A percentile compares a stretch with the other conserved stretches of the same genome.
Evolutionary conservation across 179 eudicot genomes (phyloP).

Genomic region (Amaranthus tricolor): DNA sequence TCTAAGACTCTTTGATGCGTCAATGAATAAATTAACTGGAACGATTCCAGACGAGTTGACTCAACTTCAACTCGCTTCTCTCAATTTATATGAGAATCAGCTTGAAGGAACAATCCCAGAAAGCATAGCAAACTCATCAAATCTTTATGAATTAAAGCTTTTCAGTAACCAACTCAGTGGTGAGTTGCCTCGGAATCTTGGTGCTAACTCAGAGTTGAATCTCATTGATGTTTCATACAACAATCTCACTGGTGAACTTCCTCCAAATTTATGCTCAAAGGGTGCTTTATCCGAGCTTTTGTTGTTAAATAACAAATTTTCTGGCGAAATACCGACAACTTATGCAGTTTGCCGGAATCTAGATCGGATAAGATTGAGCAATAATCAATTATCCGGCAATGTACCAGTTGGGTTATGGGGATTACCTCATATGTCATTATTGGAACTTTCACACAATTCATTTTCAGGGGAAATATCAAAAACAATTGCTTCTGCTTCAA

Average conservation of each 20-base stretch:
- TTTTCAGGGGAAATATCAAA: slow-evolving; percentile 57
- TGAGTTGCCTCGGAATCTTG: slow-evolving; percentile 48
- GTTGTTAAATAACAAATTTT: slow-evolving; percentile 45
- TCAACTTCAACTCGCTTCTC: slow-evolving; percentile 42
- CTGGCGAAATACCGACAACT: slow-evolving; percentile 62
- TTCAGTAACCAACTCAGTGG: slow-evolving; percentile 44
- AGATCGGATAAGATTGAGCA: slow-evolving; percentile 47
- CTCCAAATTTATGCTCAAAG: slow-evolving; percentile 49
- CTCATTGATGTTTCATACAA: slow-evolving; percentile 55
- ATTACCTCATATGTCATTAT: slow-evolving; percentile 48
- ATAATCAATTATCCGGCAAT: slow-evolving; percentile 54
- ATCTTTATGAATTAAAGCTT: slow-evolving; percentile 44
- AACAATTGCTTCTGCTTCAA: slow-evolving; percentile 53
- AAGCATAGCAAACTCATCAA: slow-evolving; percentile 43
- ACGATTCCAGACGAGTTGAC: slow-evolving; percentile 47
- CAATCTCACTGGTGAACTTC: slow-evolving; percentile 50
- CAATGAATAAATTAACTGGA: slow-evolving; percentile 49
- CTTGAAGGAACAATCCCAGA: slow-evolving; percentile 53
- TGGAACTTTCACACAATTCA: slow-evolving; percentile 51
- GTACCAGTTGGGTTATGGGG: slow-evolving; percentile 68
- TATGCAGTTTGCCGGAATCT: slow-evolving; percentile 50
- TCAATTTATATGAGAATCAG: slow-evolving; percentile 52
- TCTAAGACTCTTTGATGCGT: slow-evolving; percentile 38
- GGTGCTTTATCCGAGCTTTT: slow-evolving; percentile 56
- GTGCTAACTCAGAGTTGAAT: slow-evolving; percentile 43